Conservation (phyloP, 768 basidiomycete species). For the Agrocybe pediades region DNA sequence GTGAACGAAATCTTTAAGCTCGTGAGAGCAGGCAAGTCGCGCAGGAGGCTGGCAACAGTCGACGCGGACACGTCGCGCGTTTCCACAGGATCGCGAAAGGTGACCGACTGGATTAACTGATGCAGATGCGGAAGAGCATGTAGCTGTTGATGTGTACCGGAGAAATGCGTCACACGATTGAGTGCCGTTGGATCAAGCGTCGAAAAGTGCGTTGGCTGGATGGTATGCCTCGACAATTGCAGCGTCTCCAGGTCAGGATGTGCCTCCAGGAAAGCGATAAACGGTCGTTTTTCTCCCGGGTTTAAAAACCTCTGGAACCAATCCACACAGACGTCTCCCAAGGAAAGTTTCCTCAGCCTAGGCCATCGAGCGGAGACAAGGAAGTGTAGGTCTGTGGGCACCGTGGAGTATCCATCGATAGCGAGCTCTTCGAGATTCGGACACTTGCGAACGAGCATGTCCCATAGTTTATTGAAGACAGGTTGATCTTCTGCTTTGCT, state of each 20-base stretch:
- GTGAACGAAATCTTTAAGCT: slow-evolving; percentile 67
- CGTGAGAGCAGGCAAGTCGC: slow-evolving; percentile 53
- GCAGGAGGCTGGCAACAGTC: slow-evolving; percentile 59
- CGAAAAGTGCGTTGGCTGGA: slow-evolving; percentile 54
- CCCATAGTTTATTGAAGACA: slow-evolving; percentile 58
- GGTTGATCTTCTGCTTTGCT: slow-evolving; percentile 48
- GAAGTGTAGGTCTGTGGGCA: slow-evolving; percentile 56
- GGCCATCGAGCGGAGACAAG: slow-evolving; percentile 71
- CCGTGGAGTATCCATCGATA: slow-evolving; percentile 53
- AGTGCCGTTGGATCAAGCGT: slow-evolving; percentile 49
- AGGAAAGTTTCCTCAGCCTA: slow-evolving; percentile 53
- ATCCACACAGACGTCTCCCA: slow-evolving; percentile 70
- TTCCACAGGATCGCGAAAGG: slow-evolving; percentile 65
- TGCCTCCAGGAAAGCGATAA: slow-evolving; percentile 68
- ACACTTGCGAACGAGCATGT: slow-evolving; percentile 68
- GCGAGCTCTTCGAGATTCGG: slow-evolving; percentile 67
- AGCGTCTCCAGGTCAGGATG: slow-evolving; percentile 56
- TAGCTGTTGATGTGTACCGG: slow-evolving; percentile 68
- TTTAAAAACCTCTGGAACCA: slow-evolving; percentile 42
- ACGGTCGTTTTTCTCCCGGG: slow-evolving; percentile 52
- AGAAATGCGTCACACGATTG: slow-evolving; percentile 55
- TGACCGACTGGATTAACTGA: slow-evolving; percentile 52
- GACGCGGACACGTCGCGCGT: slow-evolving; percentile 70
- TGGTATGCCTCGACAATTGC: slow-evolving; percentile 53
- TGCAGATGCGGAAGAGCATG: slow-evolving; percentile 59